Percentiles rank a stretch among this genome's conserved stretches.
Conservation (phyloP, 768 basidiomycete species). For the Kwoniella mangroviensis region DNA sequence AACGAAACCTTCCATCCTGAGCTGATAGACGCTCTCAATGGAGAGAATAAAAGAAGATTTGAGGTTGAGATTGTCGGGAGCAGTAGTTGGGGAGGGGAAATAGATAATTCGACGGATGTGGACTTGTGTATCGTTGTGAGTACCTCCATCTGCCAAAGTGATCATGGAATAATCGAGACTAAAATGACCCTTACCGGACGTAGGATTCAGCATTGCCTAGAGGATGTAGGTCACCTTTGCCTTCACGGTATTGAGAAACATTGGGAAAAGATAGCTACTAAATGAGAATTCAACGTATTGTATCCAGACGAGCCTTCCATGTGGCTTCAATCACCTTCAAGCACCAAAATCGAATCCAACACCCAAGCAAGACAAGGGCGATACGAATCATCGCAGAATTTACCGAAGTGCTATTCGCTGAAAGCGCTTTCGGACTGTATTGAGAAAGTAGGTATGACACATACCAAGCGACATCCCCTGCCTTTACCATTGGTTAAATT, state of each 20-base stretch:
- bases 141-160: not conserved
- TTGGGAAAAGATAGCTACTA: too few relatives aligned
- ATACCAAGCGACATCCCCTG: not conserved
- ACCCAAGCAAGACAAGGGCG: not conserved
- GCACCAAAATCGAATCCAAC: not conserved
- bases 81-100: constrained; percentile 5
- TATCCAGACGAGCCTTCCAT: not conserved
- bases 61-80: constrained; percentile 8
- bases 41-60: not conserved
- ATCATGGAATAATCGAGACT: not conserved
- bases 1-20: not conserved
- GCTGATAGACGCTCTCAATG: not conserved
- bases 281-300: too few relatives aligned
- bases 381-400: not conserved
- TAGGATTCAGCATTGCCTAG: constrained; percentile 2
- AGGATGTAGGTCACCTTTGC: too few relatives aligned
- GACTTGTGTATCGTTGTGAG: constrained; percentile 3
- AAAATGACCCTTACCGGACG: not conserved
- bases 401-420: not conserved
- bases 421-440: constrained; percentile 3
- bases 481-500: constrained; percentile 3
- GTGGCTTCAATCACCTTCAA: not conserved
- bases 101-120: not conserved
- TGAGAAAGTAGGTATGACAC: not conserved
- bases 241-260: too few relatives aligned